These are phyloP conservation scores for Ustilago vetiveriae DNA, from an alignment of 1,284 basidiomycete genomes.

Conservation along the genomic window DNA sequence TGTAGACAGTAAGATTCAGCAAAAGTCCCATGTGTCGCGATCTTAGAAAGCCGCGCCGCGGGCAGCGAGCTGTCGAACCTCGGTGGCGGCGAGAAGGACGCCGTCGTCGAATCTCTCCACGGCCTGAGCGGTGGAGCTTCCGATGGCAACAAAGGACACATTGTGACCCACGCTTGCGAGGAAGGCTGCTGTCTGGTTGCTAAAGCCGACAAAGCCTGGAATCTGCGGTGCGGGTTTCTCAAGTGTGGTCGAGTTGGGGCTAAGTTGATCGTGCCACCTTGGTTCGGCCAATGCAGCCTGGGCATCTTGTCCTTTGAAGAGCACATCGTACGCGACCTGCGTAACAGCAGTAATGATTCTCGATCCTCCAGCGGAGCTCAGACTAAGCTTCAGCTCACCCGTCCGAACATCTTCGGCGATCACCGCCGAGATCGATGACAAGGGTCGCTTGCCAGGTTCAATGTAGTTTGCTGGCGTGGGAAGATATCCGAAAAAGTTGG, in stretches of 20 bases:
- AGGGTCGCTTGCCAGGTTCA: conserved; percentile 67
- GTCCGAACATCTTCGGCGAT: conserved; percentile 66
- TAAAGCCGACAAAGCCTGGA: conserved; percentile 62
- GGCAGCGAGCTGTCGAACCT: conserved; percentile 58
- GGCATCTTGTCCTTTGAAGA: conserved; percentile 52
- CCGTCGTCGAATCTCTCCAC: conserved; percentile 46
- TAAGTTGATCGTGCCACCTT: conserved; percentile 69
- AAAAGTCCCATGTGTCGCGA: no score
- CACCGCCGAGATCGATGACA: conserved; percentile 67
- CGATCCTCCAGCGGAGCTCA: conserved; percentile 68
- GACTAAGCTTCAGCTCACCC: conserved; percentile 67
- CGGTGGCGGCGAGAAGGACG: conserved; percentile 46
- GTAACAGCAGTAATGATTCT: conserved; percentile 69
- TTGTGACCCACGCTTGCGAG: conserved; percentile 65
- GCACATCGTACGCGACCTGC: conserved; percentile 59
- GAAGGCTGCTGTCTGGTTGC: conserved; percentile 66
- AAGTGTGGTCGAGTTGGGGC: conserved; percentile 62
- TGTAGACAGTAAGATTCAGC: no score
- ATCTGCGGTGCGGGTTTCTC: conserved; percentile 60
- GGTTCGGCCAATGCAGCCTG: conserved; percentile 61
- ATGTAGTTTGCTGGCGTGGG: conserved; percentile 67
- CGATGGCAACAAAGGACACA: conserved; percentile 52
- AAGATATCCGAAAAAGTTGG: conserved; percentile 68
- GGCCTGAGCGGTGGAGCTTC: conserved; percentile 55
- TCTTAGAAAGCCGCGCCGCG: conserved; percentile 52